phyloP scores from a whole-genome alignment of 768 basidiomycete species.

The Phanerochaete sordida region DNA sequence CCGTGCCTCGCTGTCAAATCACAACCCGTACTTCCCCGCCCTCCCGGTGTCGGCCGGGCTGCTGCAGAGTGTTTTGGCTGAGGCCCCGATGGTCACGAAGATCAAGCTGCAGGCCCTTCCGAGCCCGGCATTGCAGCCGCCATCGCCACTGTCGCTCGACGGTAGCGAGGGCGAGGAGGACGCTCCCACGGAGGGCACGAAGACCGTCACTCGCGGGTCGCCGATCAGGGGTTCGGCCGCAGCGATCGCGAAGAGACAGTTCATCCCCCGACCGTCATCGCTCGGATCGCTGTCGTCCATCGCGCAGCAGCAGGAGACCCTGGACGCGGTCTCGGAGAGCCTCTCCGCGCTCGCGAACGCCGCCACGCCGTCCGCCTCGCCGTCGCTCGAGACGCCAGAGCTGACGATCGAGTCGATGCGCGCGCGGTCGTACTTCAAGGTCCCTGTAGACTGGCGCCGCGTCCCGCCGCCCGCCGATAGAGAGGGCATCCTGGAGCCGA shows the following conservation, averaged over 20 bases:
- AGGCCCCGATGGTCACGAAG: conserved; percentile 11
- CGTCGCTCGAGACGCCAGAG: neutral
- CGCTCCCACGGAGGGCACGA: neutral
- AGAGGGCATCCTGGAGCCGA: conserved; percentile 3
- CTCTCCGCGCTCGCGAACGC: neutral
- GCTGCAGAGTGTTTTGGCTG: neutral
- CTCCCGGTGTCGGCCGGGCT: conserved; percentile 9
- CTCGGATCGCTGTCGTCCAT: neutral
- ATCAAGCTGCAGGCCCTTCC: conserved; percentile 24
- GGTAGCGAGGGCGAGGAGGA: conserved; percentile 1
- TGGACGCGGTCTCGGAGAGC: neutral
- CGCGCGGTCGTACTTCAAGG: neutral
- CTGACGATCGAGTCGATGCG: conserved; percentile 5
- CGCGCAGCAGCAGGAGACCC: neutral
- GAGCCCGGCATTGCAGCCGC: conserved; percentile 23
- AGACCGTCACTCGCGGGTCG: neutral
- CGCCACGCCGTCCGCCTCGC: neutral
- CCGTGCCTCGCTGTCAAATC: neutral
- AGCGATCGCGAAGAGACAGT: conserved; percentile 1
- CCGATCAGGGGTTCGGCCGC: neutral
- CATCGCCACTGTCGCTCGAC: conserved; percentile 26
- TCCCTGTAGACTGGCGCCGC: neutral
- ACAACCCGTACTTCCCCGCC: conserved; percentile 22
- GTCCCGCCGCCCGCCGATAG: neutral
- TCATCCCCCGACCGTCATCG: neutral